A percentile compares a stretch with the other conserved stretches of the same genome.
Evolutionary conservation across 1,139 yeast genomes (phyloP).

Genomic region (Nakaseomyces uthaithaninus): DNA sequence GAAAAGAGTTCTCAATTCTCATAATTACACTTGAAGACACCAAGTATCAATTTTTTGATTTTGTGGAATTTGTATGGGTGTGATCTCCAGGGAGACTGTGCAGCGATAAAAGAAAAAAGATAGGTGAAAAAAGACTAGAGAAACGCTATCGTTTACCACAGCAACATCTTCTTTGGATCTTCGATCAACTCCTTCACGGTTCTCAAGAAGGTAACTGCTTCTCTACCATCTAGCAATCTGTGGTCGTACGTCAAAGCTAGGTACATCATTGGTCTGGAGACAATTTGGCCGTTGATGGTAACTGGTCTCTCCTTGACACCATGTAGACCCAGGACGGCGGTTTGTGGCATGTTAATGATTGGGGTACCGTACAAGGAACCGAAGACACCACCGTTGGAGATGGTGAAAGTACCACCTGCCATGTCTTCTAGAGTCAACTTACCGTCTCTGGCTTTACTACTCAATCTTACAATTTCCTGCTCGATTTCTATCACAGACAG

Average conservation of each 20-base stretch:
- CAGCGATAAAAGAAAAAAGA: no score
- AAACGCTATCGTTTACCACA: constrained; percentile 36
- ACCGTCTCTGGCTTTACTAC: constrained; percentile 94
- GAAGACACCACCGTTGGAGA: constrained; percentile 98
- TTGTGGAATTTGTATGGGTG: no score
- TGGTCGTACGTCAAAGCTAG: constrained; percentile 97
- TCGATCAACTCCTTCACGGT: constrained; percentile 94
- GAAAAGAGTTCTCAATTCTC: no score
- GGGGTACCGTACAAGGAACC: constrained; percentile 98
- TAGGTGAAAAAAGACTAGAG: no score
- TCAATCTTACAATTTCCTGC: constrained; percentile 70
- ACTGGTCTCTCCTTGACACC: constrained; percentile 98
- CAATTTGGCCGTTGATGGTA: constrained; percentile 91
- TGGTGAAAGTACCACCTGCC: constrained; percentile 99
- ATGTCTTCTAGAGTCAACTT: constrained; percentile 95
- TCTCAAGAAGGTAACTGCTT: constrained; percentile 94
- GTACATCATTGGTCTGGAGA: constrained; percentile 99
- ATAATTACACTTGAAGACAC: no score
- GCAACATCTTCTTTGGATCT: constrained; percentile 98
- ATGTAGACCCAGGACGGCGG: constrained; percentile 95
- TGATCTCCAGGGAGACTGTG: no score
- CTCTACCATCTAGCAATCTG: constrained; percentile 97
- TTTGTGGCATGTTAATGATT: constrained; percentile 95
- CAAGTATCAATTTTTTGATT: no score
- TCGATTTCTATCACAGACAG: constrained; percentile 84